Evolutionary conservation across 352 stramenopile species (phyloP), one percentile per base, ranked within the genome.

Genomic region (Pythium pectinolyticum): DNA sequence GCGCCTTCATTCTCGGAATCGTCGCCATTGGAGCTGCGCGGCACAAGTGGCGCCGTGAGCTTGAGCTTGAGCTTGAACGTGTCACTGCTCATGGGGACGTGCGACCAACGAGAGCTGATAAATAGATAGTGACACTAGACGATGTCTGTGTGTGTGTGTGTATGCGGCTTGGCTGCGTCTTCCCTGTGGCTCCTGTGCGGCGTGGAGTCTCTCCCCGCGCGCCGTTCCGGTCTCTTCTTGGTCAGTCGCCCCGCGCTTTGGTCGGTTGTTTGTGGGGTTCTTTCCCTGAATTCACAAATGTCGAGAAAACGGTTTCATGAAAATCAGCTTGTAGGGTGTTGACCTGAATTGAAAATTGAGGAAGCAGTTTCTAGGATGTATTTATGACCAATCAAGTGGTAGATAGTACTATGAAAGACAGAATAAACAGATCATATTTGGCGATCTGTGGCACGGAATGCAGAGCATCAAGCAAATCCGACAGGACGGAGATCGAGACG

Each of bases 51-150:
- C 50, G 60, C 60, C 54, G 73, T 81, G 55, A 90, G 63, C 62
- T 83, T 83, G 75, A 83, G 75, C 75, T 86, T 88, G 56, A 92
- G 72, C 70, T 72, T 72, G 54, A 72, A 67, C n/a, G 58, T 63
- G 47, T 66, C 56, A 12, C 40, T 20, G 34, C 74, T 82, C 77
- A 87, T 86, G 24, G 17, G 22, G 45, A 45, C 35, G 19, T 7
- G 5, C 20, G 22, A 19, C n/a, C 8, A 25, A 34, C 20, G 53
- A 24, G 15, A n/a, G 15, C 9, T 19, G 28, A 51, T 34, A 46
- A 60, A 53, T 51, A 40, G 47, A 54, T 8, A 19, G 28, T 6
- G 15, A 2, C 27, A 17, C 47, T 39, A 37, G 8, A 19, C 5
- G 24, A 50, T 50, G 25, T 14, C 3, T 25, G 43, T 50, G 11